Evolutionary conservation across 805 yeast species (phyloP).

Genomic region (Wickerhamomyces kurtzmanii): DNA sequence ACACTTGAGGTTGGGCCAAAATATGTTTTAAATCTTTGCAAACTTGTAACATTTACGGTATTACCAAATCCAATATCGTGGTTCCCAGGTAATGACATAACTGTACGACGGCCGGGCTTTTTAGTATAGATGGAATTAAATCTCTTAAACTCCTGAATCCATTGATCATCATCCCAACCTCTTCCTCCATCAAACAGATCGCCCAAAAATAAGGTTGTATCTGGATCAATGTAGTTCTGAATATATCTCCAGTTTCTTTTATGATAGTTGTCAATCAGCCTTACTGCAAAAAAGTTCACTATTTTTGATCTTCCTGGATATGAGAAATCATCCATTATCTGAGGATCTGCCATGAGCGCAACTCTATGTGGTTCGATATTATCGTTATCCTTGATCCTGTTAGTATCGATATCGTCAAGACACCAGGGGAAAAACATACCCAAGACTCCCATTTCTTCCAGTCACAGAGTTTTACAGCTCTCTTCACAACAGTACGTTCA

Average conservation of each 20-base stretch:
- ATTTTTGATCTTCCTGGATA: constrained; percentile 61
- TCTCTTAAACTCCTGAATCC: constrained; percentile 65
- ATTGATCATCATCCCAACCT: constrained; percentile 62
- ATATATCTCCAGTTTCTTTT: constrained; percentile 61
- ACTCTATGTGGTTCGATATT: constrained; percentile 34
- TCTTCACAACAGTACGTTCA: constrained; percentile 41
- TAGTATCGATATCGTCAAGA: too few relatives aligned
- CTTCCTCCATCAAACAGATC: constrained; percentile 95
- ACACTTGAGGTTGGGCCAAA: constrained; percentile 64
- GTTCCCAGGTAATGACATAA: constrained; percentile 71
- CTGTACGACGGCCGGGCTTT: constrained; percentile 31
- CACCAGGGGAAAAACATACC: too few relatives aligned
- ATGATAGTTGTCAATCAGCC: constrained; percentile 69
- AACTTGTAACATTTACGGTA: constrained; percentile 45
- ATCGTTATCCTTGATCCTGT: constrained; percentile 10
- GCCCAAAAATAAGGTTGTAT: constrained; percentile 72
- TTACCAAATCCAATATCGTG: constrained; percentile 95
- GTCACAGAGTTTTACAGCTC: constrained; percentile 34
- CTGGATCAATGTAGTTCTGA: constrained; percentile 56
- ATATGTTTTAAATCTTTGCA: constrained; percentile 52
- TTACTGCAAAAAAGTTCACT: constrained; percentile 44
- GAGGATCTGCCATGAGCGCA: constrained; percentile 85
- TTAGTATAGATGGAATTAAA: constrained; percentile 60
- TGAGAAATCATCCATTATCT: constrained; percentile 79
- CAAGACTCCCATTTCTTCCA: constrained; percentile 69